These are phyloP conservation scores for Graphiopsis chlorocephala DNA, from an alignment of 2,329 filamentous ascomycete genomes.

Conservation along the genomic window DNA sequence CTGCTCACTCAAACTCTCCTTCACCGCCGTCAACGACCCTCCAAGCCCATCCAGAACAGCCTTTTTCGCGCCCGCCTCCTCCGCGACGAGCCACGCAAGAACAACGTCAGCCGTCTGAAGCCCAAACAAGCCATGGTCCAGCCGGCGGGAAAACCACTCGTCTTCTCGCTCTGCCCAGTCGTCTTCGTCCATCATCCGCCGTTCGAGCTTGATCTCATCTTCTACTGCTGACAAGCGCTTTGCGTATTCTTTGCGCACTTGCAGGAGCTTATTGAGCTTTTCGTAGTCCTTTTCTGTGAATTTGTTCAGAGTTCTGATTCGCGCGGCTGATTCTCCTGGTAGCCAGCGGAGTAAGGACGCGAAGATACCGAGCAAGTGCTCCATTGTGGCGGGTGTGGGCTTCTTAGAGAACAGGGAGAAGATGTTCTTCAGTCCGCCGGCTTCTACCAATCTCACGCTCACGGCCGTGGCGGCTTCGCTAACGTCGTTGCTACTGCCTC, in stretches of 20 bases:
- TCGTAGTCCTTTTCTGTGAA: constrained; percentile 94
- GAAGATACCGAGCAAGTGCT: constrained; percentile 84
- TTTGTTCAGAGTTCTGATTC: constrained; percentile 85
- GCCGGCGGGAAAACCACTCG: constrained; percentile 69
- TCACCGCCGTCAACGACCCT: constrained; percentile 62
- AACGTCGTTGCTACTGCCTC: constrained; percentile 43
- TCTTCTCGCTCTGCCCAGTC: constrained; percentile 62
- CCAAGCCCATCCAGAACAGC: constrained; percentile 61
- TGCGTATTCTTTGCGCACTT: constrained; percentile 69
- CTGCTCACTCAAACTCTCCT: constrained; percentile 67
- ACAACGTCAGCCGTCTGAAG: constrained; percentile 81
- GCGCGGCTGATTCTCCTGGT: constrained; percentile 70
- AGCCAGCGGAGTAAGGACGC: constrained; percentile 75
- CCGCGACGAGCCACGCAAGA: constrained; percentile 85
- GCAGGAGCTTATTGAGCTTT: constrained; percentile 72
- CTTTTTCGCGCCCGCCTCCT: constrained; percentile 72
- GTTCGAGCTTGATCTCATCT: constrained; percentile 58
- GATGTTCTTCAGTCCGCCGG: constrained; percentile 76
- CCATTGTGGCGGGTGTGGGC: constrained; percentile 63
- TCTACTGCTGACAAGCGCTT: constrained; percentile 62
- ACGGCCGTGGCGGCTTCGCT: constrained; percentile 52
- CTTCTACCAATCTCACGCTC: constrained; percentile 75
- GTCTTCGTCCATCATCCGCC: constrained; percentile 52
- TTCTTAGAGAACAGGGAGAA: constrained; percentile 90
- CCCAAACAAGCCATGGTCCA: constrained; percentile 82